These are phyloP conservation scores for Scheffersomyces stipitis DNA, from an alignment of 805 yeast species.

Conservation along the genomic window DNA sequence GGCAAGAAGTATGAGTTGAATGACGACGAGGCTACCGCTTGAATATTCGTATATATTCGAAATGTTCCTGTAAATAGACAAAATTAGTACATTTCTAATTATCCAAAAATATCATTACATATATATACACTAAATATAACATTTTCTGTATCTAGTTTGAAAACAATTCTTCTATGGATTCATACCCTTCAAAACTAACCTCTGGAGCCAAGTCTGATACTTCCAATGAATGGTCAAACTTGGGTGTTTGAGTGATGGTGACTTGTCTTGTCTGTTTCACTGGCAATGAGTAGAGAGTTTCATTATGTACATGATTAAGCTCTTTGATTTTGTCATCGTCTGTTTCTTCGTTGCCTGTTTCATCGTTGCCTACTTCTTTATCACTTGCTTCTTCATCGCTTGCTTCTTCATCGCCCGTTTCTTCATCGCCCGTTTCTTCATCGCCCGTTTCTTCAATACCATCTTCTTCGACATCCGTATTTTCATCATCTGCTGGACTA, in stretches of 20 bases:
- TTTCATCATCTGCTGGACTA: not conserved
- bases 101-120: no score
- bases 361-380: not conserved
- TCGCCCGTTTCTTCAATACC: not conserved
- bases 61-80: not conserved
- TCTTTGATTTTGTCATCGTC: not conserved
- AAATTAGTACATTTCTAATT: not conserved
- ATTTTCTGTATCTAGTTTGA: no score
- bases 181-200: conserved; percentile 3
- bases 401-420: not conserved
- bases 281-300: no score
- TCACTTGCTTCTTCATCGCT: not conserved
- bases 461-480: not conserved
- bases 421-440: not conserved
- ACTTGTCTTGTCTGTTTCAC: not conserved
- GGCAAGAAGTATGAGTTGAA: conserved; percentile 2
- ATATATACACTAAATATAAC: no score
- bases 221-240: not conserved
- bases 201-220: not conserved
- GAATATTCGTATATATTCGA: no score
- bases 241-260: not conserved
- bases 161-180: conserved; percentile 13
- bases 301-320: no score
- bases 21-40: no score
- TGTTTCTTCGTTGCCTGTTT: not conserved